Conservation (phyloP, 2,329 filamentous ascomycete genomes). For the Pseudocercospora fuligena region DNA sequence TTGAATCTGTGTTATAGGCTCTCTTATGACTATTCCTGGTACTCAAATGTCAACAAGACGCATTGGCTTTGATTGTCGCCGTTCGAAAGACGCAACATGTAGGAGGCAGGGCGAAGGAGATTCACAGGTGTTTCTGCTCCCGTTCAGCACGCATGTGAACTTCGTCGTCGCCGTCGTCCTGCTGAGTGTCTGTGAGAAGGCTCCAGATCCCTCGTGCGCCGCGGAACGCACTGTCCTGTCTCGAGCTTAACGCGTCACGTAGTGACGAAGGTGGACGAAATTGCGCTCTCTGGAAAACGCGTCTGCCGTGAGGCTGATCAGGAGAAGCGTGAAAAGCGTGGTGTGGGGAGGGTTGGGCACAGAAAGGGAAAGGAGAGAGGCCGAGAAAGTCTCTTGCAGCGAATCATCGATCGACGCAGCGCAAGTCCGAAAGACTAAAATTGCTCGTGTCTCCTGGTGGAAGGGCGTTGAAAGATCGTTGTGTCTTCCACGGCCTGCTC, state of each 20-base stretch:
- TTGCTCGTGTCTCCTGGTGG: background rate
- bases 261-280: background rate
- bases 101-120: background rate
- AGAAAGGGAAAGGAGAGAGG: background rate
- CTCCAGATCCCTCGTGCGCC: background rate
- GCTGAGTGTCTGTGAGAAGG: background rate
- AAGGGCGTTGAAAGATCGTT: background rate
- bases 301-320: conserved; percentile 2
- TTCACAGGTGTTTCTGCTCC: background rate
- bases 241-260: background rate
- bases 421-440: conserved; percentile 4
- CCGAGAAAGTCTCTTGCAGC: background rate
- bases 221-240: background rate
- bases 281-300: background rate
- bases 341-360: background rate
- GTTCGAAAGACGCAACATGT: background rate
- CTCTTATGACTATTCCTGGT: background rate
- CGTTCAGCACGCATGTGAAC: background rate
- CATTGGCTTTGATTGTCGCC: background rate
- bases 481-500: background rate
- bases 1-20: conserved; percentile 1
- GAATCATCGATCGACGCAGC: background rate
- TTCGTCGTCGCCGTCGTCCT: background rate
- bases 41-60: background rate
- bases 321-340: background rate